These are phyloP conservation scores for Alternaria panax DNA, from an alignment of 2,329 filamentous ascomycete species.

Conservation along the genomic window DNA sequence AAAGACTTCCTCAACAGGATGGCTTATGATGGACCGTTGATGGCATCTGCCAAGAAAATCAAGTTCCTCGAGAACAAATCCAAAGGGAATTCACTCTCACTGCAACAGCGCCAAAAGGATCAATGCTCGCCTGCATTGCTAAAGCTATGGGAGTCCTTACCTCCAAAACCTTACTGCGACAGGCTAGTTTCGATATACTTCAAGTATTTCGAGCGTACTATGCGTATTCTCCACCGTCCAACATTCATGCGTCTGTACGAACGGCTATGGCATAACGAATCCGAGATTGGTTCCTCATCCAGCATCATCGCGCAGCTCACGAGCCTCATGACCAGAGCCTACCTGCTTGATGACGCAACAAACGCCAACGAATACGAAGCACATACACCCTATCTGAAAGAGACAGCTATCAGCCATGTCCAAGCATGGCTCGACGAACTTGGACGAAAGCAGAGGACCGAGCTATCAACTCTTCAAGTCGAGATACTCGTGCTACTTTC, in stretches of 20 bases:
- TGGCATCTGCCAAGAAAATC: conserved; percentile 26
- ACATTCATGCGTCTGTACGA: conserved; percentile 36
- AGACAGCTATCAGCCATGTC: conserved; percentile 22
- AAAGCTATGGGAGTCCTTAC: conserved; percentile 29
- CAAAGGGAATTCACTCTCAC: conserved; percentile 15
- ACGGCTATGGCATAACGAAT: conserved; percentile 25
- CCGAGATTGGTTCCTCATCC: conserved; percentile 18
- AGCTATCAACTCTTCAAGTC: conserved; percentile 31
- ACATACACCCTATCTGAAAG: conserved; percentile 23
- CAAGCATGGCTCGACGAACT: conserved; percentile 35
- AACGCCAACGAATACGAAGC: conserved; percentile 13
- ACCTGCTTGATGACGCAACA: conserved; percentile 23
- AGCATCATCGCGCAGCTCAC: conserved; percentile 36
- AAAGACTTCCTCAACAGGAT: conserved; percentile 25
- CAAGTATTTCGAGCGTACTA: conserved; percentile 33
- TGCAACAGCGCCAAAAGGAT: conserved; percentile 5
- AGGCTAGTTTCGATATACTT: conserved; percentile 29
- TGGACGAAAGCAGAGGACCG: conserved; percentile 28
- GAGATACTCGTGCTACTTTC: conserved; percentile 27
- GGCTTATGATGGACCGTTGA: conserved; percentile 21
- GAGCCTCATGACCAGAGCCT: conserved; percentile 31
- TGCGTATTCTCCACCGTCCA: conserved; percentile 33
- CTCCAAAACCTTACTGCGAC: conserved; percentile 32
- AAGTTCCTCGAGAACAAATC: conserved; percentile 27
- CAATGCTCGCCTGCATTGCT: conserved; percentile 25